Base-by-base conservation (phyloP, 306 rosid species). In the Geum urbanum region DNA sequence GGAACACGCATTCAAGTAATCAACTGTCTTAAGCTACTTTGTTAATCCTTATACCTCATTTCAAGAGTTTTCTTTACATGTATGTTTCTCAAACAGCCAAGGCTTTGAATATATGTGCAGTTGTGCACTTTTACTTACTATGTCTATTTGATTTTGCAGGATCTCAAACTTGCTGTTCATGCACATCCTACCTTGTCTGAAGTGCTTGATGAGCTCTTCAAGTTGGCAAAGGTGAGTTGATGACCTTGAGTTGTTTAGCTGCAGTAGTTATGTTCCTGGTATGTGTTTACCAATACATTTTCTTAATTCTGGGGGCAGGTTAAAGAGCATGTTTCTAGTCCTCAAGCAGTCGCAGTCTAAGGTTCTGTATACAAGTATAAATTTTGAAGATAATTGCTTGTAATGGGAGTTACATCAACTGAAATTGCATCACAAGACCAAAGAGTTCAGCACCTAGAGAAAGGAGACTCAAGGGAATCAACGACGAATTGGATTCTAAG, bases 151-250 rank as follows among this genome's bases (percentile, higher is more conserved):
- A 71, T 43, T 48, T 52, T 81, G 77, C 95, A 90, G 97, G 96
- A 94, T 72, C 72, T 94, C 39, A 90, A 94, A 82, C 67, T 81
- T 47, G 89, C 98, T 5, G 96, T 90, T 81, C 98, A 90, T 72
- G 98, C 98, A 8, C 98, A 90, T 80, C 97, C 98, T 73, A 94
- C 98, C 58, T 79, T 94, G 81, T 94, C 98, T 6, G 96, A 92
- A 85, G 97, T 94, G 84, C 84, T 94, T 76, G 98, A 94, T 52
- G 98, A 94, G 74, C 83, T 90, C 63, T 94, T 90, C 74, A 94
- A 90, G 78, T 89, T 96, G 69, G 98, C 97, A 41, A 94, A 90
- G 97, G 98, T 88, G 60, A 87, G 85, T 71, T 76, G 50, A 62
- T 37, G 70, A 72, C 68, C 19, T 69, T 77, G 27, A 32, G 45